Conservation (phyloP, 208 protist genomes). For the Strigomonas culicis region DNA sequence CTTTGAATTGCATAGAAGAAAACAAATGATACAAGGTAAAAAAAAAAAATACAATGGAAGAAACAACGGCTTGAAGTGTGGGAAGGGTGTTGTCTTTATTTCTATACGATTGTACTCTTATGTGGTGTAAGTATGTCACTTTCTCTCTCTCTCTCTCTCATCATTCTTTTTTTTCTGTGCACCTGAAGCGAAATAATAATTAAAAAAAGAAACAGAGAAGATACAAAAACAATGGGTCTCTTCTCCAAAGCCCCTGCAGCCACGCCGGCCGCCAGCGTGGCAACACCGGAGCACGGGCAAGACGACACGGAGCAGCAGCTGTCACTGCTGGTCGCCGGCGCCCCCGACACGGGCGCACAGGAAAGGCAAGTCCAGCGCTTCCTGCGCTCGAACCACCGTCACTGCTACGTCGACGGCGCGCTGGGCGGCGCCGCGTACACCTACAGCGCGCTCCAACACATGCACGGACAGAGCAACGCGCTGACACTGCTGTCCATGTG, state of each 20-base stretch:
- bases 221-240: constrained; percentile 1
- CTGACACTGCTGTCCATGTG: constrained; percentile 73
- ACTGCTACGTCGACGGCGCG: constrained; percentile 48
- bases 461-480: constrained; percentile 69
- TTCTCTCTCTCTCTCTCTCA: constrained; percentile 12
- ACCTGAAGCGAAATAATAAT: not conserved
- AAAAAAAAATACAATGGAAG: not conserved
- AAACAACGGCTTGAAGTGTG: not conserved
- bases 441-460: constrained; percentile 59
- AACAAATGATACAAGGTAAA: not conserved
- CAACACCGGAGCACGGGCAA: not conserved
- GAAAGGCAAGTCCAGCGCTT: constrained; percentile 22
- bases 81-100: not conserved
- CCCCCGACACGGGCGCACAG: constrained; percentile 24
- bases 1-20: not conserved
- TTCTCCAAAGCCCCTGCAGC: not conserved
- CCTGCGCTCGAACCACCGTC: constrained; percentile 46
- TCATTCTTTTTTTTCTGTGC: constrained; percentile 5
- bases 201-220: constrained; percentile 3
- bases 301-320: constrained; percentile 30
- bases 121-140: not conserved
- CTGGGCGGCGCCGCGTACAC: constrained; percentile 55
- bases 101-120: not conserved
- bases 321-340: constrained; percentile 46
- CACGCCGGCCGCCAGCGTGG: not conserved